phyloP scores from a whole-genome alignment of 2,329 filamentous ascomycete species.

The Exophiala alcalophila region DNA sequence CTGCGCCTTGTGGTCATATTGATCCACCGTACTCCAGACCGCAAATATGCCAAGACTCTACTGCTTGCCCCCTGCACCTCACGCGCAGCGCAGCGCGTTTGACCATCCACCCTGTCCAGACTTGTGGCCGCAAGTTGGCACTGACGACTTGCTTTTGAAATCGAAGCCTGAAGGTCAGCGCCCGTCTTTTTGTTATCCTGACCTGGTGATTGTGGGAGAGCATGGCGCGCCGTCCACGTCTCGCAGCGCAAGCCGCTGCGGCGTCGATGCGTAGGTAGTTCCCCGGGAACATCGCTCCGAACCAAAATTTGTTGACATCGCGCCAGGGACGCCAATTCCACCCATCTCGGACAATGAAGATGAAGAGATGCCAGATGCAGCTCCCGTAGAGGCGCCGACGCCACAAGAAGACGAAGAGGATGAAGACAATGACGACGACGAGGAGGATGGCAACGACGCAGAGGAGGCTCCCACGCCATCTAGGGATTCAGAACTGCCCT shows the following conservation, averaged over 20 bases:
- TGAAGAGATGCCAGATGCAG: constrained; percentile 44
- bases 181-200: no score
- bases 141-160: no score
- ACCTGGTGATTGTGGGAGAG: no score
- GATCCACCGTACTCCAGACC: no score
- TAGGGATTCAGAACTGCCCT: constrained; percentile 43
- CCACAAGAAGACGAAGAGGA: constrained; percentile 37
- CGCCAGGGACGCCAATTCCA: constrained; percentile 42
- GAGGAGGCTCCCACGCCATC: constrained; percentile 44
- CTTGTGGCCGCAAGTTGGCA: no score
- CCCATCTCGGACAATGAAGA: constrained; percentile 45
- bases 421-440: constrained; percentile 31
- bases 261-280: constrained; percentile 45
- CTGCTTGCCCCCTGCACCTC: no score
- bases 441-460: constrained; percentile 41
- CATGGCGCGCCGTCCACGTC: constrained; percentile 47
- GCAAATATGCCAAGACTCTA: no score
- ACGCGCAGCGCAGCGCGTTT: no score
- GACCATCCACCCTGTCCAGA: no score
- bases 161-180: no score
- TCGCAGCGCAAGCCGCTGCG: constrained; percentile 48
- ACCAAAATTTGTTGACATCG: constrained; percentile 9
- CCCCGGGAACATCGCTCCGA: not conserved
- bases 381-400: constrained; percentile 35
- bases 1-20: no score